These are phyloP conservation scores for Clarireedia homoeocarpa DNA, from an alignment of 2,329 filamentous ascomycete genomes.

Conservation along the genomic window DNA sequence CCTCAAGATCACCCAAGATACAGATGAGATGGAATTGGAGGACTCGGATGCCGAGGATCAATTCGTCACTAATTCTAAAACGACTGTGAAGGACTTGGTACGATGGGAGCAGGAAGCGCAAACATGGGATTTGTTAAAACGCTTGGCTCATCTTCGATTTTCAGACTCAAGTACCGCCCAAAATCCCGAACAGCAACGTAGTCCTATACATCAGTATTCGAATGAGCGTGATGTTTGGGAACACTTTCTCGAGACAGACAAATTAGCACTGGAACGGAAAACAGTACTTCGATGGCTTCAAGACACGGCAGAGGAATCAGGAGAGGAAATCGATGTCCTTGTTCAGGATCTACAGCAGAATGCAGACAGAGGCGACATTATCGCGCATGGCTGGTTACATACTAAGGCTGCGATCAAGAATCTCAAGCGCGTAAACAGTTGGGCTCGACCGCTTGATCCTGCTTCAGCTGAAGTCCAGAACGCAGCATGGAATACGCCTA, in stretches of 20 bases:
- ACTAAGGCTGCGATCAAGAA: slow-evolving; percentile 86
- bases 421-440: slow-evolving; percentile 70
- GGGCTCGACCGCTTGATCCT: slow-evolving; percentile 57
- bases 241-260: slow-evolving; percentile 66
- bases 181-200: slow-evolving; percentile 13
- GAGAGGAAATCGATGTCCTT: slow-evolving; percentile 66
- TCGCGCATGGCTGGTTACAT: slow-evolving; percentile 86
- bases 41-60: slow-evolving; percentile 45
- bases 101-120: slow-evolving; percentile 77
- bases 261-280: slow-evolving; percentile 68
- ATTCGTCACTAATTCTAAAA: slow-evolving; percentile 16
- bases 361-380: slow-evolving; percentile 71
- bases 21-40: slow-evolving; percentile 35
- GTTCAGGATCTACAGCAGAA: slow-evolving; percentile 68
- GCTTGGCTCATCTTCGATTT: slow-evolving; percentile 58
- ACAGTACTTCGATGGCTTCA: slow-evolving; percentile 83
- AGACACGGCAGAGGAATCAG: slow-evolving; percentile 58
- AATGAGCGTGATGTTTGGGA: slow-evolving; percentile 58
- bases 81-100: slow-evolving; percentile 42
- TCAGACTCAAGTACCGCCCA: slow-evolving; percentile 27
- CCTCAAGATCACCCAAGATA: slow-evolving; percentile 23
- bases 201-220: slow-evolving; percentile 43
- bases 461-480: slow-evolving; percentile 48
- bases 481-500: slow-evolving; percentile 48
- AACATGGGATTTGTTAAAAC: slow-evolving; percentile 77